Conservation (phyloP, 2,329 filamentous ascomycete species). For the Chaetomium sp. region DNA sequence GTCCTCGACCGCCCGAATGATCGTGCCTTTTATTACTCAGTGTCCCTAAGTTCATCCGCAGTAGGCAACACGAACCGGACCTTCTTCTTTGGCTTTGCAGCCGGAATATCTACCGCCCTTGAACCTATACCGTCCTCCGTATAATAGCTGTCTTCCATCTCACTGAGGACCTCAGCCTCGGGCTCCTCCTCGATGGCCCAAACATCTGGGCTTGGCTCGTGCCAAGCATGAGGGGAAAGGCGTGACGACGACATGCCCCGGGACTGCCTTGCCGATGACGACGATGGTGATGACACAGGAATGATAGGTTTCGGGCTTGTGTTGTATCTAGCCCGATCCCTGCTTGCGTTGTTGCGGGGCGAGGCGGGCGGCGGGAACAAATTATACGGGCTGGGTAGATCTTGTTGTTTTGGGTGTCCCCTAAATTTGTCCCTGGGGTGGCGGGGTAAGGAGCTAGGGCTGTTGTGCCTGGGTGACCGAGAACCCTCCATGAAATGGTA, state of each 20-base stretch:
- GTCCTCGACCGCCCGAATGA: neutral
- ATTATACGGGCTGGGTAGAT: conserved; percentile 27
- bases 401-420: conserved; percentile 25
- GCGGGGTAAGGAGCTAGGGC: conserved; percentile 33
- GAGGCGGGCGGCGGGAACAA: conserved; percentile 27
- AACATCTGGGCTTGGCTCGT: conserved; percentile 53
- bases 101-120: conserved; percentile 31
- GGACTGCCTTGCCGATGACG: neutral
- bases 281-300: neutral
- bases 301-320: neutral
- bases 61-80: conserved; percentile 49
- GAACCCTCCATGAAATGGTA: conserved; percentile 35
- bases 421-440: conserved; percentile 34
- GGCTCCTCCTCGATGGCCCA: conserved; percentile 56
- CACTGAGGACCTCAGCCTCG: conserved; percentile 46
- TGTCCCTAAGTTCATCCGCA: conserved; percentile 25
- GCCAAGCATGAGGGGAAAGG: conserved; percentile 44
- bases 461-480: conserved; percentile 34
- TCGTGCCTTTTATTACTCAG: neutral
- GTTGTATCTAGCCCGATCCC: conserved; percentile 7
- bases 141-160: conserved; percentile 30
- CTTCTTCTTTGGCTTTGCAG: conserved; percentile 48
- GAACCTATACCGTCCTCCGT: conserved; percentile 24
- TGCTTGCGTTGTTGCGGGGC: neutral
- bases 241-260: conserved; percentile 12